Conservation (phyloP, 2,329 filamentous ascomycete genomes). For the Delphinella strobiligena region DNA sequence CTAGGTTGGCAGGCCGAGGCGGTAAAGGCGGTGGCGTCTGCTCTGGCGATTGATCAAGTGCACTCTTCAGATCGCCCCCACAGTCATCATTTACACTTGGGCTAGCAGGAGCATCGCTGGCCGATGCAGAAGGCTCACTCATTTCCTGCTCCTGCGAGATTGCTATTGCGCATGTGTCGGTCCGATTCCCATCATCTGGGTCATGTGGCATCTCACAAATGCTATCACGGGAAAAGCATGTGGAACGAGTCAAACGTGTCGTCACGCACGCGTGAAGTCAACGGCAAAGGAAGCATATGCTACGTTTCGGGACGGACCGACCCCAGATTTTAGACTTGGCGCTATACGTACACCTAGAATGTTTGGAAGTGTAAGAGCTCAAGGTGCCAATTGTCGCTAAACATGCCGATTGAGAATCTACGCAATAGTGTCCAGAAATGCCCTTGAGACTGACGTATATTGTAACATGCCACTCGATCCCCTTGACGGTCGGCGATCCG, state of each 20-base stretch:
- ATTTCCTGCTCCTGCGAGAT: no score
- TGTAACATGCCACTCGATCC: constrained; percentile 51
- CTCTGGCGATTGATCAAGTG: constrained; percentile 16
- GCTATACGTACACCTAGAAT: background rate
- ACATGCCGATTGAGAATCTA: background rate
- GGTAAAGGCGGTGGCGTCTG: constrained; percentile 25
- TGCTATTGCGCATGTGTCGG: background rate
- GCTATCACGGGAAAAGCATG: background rate
- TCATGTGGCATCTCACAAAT: background rate
- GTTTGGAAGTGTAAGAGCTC: background rate
- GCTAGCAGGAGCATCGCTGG: background rate
- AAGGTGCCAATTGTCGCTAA: background rate
- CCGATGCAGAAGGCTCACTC: background rate
- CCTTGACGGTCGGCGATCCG: constrained; percentile 42
- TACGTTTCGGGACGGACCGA: no score
- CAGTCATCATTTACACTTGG: background rate
- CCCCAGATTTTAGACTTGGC: background rate
- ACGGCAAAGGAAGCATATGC: no score
- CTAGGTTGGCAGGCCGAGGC: constrained; percentile 19
- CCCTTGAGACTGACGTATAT: background rate
- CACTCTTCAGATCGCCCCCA: background rate
- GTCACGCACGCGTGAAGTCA: no score
- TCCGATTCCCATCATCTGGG: background rate
- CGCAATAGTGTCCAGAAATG: background rate
- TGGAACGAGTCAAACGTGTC: no score